Evolutionary conservation across 1,284 basidiomycete species (phyloP).

Genomic region (Ustilago vetiveriae): DNA sequence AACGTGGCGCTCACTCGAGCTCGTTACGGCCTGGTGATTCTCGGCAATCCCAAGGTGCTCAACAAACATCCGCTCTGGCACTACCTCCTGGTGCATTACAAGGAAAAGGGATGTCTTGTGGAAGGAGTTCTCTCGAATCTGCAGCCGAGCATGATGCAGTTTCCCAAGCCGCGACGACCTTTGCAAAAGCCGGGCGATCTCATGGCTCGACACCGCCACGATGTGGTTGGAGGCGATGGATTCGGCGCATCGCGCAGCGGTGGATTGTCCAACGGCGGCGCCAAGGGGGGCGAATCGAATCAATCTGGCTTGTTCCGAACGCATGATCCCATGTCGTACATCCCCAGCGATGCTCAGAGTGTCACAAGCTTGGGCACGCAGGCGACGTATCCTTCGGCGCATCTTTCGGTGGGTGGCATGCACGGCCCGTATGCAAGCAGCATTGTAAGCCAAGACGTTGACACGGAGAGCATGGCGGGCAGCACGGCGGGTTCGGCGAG

Average conservation of each 20-base stretch:
- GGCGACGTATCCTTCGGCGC: constrained; percentile 54
- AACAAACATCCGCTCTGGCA: constrained; percentile 93
- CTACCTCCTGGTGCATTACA: constrained; percentile 96
- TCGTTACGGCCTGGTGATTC: constrained; percentile 96
- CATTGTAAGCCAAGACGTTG: constrained; percentile 58
- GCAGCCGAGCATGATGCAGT: constrained; percentile 98
- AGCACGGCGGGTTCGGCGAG: constrained; percentile 35
- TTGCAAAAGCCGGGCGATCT: constrained; percentile 62
- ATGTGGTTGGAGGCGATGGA: constrained; percentile 19
- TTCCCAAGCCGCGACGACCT: constrained; percentile 69
- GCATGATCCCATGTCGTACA: constrained; percentile 91
- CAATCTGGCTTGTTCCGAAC: constrained; percentile 91
- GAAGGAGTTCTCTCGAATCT: constrained; percentile 96
- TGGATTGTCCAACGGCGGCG: constrained; percentile 8
- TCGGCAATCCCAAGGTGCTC: constrained; percentile 97
- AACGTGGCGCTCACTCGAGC: constrained; percentile 97
- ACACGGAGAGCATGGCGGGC: constrained; percentile 41
- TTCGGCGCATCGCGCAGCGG: constrained; percentile 11
- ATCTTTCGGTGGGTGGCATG: constrained; percentile 35
- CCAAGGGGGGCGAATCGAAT: constrained; percentile 72
- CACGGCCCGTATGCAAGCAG: constrained; percentile 53
- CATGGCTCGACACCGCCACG: constrained; percentile 57
- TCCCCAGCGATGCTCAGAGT: constrained; percentile 78
- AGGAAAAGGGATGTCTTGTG: constrained; percentile 91
- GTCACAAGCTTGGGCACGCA: constrained; percentile 57